Base-by-base conservation (phyloP, 768 basidiomycete genomes). In the Tubosaeta sp. region DNA sequence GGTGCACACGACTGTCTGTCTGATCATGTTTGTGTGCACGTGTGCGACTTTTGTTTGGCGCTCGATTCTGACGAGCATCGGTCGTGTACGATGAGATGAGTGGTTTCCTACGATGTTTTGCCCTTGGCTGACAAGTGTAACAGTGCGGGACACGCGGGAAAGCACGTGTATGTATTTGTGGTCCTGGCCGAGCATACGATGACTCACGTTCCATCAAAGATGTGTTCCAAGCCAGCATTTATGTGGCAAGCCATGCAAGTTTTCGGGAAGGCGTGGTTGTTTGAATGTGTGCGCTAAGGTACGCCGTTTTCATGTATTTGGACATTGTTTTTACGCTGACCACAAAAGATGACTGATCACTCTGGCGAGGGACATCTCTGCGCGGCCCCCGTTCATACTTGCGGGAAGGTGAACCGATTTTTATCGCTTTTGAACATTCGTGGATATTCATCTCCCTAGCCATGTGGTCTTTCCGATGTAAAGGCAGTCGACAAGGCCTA, bases 141-240 rank as follows among this genome's bases (percentile, higher is more conserved):
- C 34, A 84, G 82, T n/a, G 82, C 81, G 29, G 83, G 83, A 0
- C 83, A 85, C 53, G 62, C 74, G 19, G 81, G 79, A 13, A 70
- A 67, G 10, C 83, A 84, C 55, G 72, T 81, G 83, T 83, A 62
- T 4, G 76, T 58, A 22, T 44, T 22, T 37, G 2, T 1, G 16
- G 29, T 0, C 17, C 3, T 17, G 3, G 2, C 1, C 6, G 17
- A n/a, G 5, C 1, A 2, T 1, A 0, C n/a, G 32, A 7, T 16
- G 6, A 16, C 31, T 37, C 4, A 56, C 10, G 0, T 26, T 37
- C 19, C 13, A 42, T 41, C 35, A 16, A 29, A 85, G 83, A 51
- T 85, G 83, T 54, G 65, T 74, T 29, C 71, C 76, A 1, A 75
- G 72, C 26, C 59, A 66, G 25, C 83, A 85, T 67, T 58, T 84